Percentiles rank a stretch among this genome's conserved stretches.
Evolutionary conservation across 2,329 filamentous ascomycete species (phyloP).

Genomic region (Ceratocystis diversiconidia): DNA sequence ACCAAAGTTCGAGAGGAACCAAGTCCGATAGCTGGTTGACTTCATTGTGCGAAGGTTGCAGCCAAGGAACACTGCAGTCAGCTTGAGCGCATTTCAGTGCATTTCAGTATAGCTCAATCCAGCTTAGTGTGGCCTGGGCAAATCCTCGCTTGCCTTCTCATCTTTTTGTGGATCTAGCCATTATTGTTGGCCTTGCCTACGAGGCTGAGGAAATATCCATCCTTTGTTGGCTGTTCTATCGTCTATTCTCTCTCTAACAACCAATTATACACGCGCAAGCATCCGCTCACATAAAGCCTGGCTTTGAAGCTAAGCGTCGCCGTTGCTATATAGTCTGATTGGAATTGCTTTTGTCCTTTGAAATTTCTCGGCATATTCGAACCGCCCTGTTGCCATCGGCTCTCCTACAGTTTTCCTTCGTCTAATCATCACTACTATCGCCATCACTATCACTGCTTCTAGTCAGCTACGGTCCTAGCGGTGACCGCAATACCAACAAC

Average conservation of each 20-base stretch:
- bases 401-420: not conserved
- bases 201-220: conserved; percentile 7
- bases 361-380: no score
- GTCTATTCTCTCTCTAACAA: not conserved
- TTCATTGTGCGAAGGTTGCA: no score
- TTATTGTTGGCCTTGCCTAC: conserved; percentile 4
- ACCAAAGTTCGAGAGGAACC: not conserved
- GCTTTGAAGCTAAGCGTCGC: not conserved
- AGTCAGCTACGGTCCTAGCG: not conserved
- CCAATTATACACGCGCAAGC: not conserved
- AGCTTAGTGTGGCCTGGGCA: not conserved
- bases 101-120: not conserved
- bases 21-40: not conserved
- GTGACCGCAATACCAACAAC: not conserved
- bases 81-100: not conserved
- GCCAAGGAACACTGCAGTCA: no score
- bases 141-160: not conserved
- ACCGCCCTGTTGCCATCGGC: no score
- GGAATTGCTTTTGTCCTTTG: not conserved
- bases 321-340: not conserved
- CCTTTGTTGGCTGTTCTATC: not conserved
- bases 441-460: not conserved
- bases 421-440: not conserved
- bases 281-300: not conserved
- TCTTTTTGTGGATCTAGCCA: not conserved